Base-by-base conservation (phyloP, 2,329 filamentous ascomycete species). In the Hypoxylon sp. region DNA sequence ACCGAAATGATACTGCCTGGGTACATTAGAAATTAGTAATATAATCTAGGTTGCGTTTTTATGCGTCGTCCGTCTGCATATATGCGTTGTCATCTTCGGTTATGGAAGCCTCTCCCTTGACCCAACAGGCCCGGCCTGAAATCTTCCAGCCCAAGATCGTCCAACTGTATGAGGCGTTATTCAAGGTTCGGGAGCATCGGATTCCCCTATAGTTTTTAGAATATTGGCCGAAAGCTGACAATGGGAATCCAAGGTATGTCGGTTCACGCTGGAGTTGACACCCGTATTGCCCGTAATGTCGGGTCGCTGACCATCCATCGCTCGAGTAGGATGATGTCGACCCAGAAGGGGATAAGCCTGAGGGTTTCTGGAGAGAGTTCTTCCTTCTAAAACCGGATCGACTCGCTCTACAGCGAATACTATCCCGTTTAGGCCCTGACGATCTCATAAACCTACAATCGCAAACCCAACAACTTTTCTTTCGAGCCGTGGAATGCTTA, bases 341-440 rank as follows among this genome's bases (percentile, higher is more conserved):
- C 60, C 86, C 91, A 67, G 87, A 89, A 65, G 80, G 83, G 56
- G 91, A 94, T 28, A 91, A 91, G 68, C 88, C 93, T 0, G 93
- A 97, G 67, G 95, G 94, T 46, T 99, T 98, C 82, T 99, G 96
- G 96, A 87, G 89, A 72, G 96, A 98, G 80, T 94, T 99, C 82
- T 99, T 99, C 79, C 86, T 99, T 38, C 85, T 98, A 64, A 90
- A 90, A 69, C 94, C 95, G 21, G 93, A 98, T 77, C 86, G 88
- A 60, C 79, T 84, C 3, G 87, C 89, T 52, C 82, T 99, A 70
- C 87, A 89, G 77, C 83, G 82, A 53, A 86, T 94, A 51, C 83
- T 99, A 67, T 87, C 90, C 69, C 83, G 86, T n/a, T 83, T 96
- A 43, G 86, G 87, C 56, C 88, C 93, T 5, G 90, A 93, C 72